Evolutionary conservation across 345 rosid genomes (phyloP).

Genomic region (Citrus maxima): DNA sequence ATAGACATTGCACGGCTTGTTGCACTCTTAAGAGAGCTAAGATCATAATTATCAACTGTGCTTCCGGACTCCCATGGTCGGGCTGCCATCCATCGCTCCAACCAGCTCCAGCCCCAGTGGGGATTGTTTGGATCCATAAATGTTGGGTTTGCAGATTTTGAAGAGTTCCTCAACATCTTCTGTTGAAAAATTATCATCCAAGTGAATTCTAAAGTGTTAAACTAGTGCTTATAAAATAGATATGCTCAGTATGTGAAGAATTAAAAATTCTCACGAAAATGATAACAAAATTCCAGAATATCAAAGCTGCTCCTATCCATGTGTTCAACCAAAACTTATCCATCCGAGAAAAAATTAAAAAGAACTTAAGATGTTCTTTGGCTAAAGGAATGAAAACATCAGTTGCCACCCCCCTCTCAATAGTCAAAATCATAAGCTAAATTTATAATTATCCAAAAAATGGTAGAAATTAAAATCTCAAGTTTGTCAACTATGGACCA

Average conservation of each 20-base stretch:
- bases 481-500: background rate
- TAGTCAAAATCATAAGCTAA: background rate
- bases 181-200: slow-evolving; percentile 26
- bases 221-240: background rate
- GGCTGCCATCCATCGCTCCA: slow-evolving; percentile 92
- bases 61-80: slow-evolving; percentile 66
- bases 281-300: background rate
- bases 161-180: slow-evolving; percentile 60
- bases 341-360: background rate
- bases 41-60: slow-evolving; percentile 44
- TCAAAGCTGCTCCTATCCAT: background rate
- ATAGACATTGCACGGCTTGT: slow-evolving; percentile 45
- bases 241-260: background rate
- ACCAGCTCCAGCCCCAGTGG: slow-evolving; percentile 99
- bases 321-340: background rate
- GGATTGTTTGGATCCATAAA: slow-evolving; percentile 75
- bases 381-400: background rate
- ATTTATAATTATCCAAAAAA: background rate
- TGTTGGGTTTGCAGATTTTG: slow-evolving; percentile 45
- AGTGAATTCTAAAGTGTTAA: background rate
- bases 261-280: background rate
- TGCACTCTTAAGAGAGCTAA: slow-evolving; percentile 53
- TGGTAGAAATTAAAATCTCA: background rate
- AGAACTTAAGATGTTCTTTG: background rate
- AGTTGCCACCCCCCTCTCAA: background rate